These are phyloP conservation scores for Colletotrichum sp. DNA, from an alignment of 2,329 filamentous ascomycete species.

Conservation along the genomic window DNA sequence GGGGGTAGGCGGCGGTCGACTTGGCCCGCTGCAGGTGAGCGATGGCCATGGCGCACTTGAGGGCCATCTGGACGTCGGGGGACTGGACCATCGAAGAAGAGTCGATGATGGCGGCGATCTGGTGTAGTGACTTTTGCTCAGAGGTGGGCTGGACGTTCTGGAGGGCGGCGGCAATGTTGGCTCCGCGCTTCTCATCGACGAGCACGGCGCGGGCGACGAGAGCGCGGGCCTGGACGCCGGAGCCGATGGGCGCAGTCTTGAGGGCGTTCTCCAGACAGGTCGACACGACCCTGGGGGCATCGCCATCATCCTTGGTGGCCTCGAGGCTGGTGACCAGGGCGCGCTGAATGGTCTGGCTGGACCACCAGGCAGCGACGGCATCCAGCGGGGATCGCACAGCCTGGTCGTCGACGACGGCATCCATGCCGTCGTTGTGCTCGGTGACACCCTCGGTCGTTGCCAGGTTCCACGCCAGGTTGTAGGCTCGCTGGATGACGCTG, in stretches of 20 bases:
- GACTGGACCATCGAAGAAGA: constrained; percentile 48
- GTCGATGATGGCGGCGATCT: constrained; percentile 48
- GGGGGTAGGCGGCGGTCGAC: constrained; percentile 39
- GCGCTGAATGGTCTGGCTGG: constrained; percentile 72
- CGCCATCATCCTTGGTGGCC: constrained; percentile 50
- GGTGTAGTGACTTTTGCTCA: constrained; percentile 35
- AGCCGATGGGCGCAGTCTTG: constrained; percentile 77
- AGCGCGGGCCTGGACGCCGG: constrained; percentile 68
- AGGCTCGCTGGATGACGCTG: constrained; percentile 80
- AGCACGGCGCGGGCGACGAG: constrained; percentile 65
- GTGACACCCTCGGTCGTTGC: constrained; percentile 72
- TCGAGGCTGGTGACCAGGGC: constrained; percentile 70
- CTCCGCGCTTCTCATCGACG: constrained; percentile 56
- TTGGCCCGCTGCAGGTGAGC: constrained; percentile 59
- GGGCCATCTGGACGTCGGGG: constrained; percentile 59
- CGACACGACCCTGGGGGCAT: constrained; percentile 41
- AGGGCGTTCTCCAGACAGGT: constrained; percentile 71
- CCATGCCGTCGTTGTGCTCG: constrained; percentile 73
- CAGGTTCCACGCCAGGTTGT: constrained; percentile 88
- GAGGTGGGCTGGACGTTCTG: constrained; percentile 53
- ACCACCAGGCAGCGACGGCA: constrained; percentile 91
- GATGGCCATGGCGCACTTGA: constrained; percentile 66
- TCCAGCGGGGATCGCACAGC: constrained; percentile 88
- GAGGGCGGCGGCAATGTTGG: constrained; percentile 61
- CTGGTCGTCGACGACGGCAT: constrained; percentile 83